Evolutionary conservation across 257 asterid genomes (phyloP).

Genomic region (Solanum bulbocastanum): DNA sequence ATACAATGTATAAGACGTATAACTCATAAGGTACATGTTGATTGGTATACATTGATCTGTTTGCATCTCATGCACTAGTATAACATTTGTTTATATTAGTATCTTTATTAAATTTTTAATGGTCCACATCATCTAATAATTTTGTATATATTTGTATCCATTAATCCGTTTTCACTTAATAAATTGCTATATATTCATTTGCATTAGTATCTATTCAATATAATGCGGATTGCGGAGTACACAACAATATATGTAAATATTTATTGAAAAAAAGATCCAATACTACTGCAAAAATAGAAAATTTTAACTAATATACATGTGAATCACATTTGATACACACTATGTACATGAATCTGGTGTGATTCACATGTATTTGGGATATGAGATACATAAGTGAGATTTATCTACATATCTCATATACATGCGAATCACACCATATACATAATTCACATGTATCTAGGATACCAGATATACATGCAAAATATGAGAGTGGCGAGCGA

Average conservation of each 20-base stretch:
- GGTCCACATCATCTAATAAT: too few species aligned
- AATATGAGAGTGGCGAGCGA: neutral
- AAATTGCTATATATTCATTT: too few species aligned
- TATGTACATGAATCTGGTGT: too few species aligned
- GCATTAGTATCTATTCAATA: too few species aligned
- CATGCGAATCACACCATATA: neutral
- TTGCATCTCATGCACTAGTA: neutral
- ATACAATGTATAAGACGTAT: neutral
- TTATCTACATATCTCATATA: too few species aligned
- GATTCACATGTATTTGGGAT: rapidly evolving
- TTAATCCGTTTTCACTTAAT: too few species aligned
- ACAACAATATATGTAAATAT: too few species aligned
- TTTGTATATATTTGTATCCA: neutral
- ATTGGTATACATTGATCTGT: neutral
- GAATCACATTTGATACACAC: neutral
- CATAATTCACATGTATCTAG: too few species aligned
- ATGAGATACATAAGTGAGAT: too few species aligned
- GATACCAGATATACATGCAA: too few species aligned
- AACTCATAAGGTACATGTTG: neutral
- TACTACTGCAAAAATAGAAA: neutral
- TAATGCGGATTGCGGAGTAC: too few species aligned
- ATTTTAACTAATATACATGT: neutral
- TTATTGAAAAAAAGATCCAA: neutral
- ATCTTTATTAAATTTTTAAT: neutral
- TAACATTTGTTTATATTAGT: neutral